These are phyloP conservation scores for Tetraselmis striata DNA, from an alignment of 139 green algal species.

Conservation along the genomic window DNA sequence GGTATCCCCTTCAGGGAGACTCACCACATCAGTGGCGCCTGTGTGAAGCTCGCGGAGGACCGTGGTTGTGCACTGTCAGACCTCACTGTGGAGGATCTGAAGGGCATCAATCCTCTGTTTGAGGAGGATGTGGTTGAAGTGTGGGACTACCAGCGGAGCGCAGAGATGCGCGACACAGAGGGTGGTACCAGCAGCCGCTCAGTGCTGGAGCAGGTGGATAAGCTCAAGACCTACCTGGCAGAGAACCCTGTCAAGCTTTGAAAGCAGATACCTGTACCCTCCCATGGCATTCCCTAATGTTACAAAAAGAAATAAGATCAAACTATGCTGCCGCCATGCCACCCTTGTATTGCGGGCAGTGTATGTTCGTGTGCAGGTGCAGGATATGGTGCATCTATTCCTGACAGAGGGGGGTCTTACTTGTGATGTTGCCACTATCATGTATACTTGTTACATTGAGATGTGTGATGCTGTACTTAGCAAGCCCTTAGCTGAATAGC, in stretches of 20 bases:
- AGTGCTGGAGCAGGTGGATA: conserved; percentile 83
- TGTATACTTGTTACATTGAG: too few relatives aligned
- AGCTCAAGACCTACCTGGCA: conserved; percentile 58
- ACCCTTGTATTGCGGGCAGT: too few relatives aligned
- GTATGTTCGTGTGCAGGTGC: too few relatives aligned
- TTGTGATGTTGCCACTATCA: too few relatives aligned
- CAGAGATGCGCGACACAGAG: conserved; percentile 89
- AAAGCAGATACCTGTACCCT: too few relatives aligned
- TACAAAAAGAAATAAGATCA: too few relatives aligned
- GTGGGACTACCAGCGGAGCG: conserved; percentile 77
- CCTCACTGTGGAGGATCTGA: conserved; percentile 71
- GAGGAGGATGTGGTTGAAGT: conserved; percentile 78
- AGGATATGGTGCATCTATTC: too few relatives aligned
- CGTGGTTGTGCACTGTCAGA: conserved; percentile 57
- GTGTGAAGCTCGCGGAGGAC: conserved; percentile 90
- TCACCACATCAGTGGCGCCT: conserved; percentile 86
- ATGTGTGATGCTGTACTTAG: too few relatives aligned
- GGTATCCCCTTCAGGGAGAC: conserved; percentile 89
- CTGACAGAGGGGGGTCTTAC: too few relatives aligned
- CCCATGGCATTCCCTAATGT: too few relatives aligned
- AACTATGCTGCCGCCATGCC: too few relatives aligned
- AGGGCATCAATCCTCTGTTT: conserved; percentile 82
- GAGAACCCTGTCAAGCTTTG: background rate
- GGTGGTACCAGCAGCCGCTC: conserved; percentile 74
- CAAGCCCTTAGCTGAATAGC: too few relatives aligned